Percentiles rank a stretch among this genome's conserved stretches.
These are phyloP conservation scores for Rhytidiadelphus loreus DNA, from an alignment of 225 moss, liverwort and hornwort genomes.

Conservation along the genomic window DNA sequence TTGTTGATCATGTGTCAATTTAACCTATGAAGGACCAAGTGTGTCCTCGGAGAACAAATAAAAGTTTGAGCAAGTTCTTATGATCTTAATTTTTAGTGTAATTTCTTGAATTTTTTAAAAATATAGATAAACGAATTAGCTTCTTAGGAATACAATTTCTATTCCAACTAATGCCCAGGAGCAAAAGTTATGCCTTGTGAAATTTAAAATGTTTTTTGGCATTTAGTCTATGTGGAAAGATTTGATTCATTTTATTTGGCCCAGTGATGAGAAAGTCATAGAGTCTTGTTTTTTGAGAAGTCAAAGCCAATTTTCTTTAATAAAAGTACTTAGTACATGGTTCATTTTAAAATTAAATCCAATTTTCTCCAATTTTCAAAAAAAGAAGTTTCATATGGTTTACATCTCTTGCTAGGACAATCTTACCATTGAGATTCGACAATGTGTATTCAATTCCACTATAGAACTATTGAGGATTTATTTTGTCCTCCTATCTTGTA, in stretches of 20 bases:
- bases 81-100: accelerated
- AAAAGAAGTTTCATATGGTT: neutral
- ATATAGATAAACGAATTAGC: neutral
- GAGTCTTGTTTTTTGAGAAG: neutral
- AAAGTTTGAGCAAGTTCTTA: neutral
- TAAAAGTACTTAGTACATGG: no score
- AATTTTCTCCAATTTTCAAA: neutral
- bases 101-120: no score
- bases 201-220: neutral
- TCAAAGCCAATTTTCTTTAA: neutral
- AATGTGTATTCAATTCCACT: neutral
- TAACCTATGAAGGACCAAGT: neutral
- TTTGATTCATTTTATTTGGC: no score
- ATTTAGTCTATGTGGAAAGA: neutral
- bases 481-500: no score
- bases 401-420: neutral
- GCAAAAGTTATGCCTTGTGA: neutral
- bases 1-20: neutral
- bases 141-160: neutral
- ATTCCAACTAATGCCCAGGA: accelerated
- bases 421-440: neutral
- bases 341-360: neutral
- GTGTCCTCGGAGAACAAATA: neutral
- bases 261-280: neutral
- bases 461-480: no score